A percentile compares a stretch with the other conserved stretches of the same genome.
phyloP scores from a whole-genome alignment of 805 yeast species.

The Saturnispora ahearnii region DNA sequence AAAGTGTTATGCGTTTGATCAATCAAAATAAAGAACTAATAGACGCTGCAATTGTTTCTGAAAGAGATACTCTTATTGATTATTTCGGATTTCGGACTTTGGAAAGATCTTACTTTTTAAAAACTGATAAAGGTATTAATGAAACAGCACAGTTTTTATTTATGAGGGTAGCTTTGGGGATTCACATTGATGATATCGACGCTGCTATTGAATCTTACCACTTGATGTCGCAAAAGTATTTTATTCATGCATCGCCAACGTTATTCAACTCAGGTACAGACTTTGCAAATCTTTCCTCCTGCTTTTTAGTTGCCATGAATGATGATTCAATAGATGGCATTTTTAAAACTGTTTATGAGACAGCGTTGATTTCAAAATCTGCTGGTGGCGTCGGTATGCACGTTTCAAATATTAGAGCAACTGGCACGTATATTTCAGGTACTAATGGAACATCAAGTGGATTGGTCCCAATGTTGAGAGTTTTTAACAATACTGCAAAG shows the following conservation, averaged over 20 bases:
- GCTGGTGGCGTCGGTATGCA: slow-evolving; percentile 96
- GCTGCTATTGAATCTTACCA: slow-evolving; percentile 74
- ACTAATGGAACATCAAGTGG: slow-evolving; percentile 92
- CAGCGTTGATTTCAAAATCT: slow-evolving; percentile 86
- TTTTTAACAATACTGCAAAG: slow-evolving; percentile 90
- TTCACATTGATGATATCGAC: slow-evolving; percentile 62
- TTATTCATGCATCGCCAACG: slow-evolving; percentile 94
- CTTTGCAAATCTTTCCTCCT: slow-evolving; percentile 77
- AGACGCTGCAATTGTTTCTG: slow-evolving; percentile 58
- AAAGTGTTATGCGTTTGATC: slow-evolving; percentile 41
- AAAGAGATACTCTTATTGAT: slow-evolving; percentile 68
- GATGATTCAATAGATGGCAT: slow-evolving; percentile 96
- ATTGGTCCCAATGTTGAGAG: slow-evolving; percentile 91
- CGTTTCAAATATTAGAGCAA: slow-evolving; percentile 75
- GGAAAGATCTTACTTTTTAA: slow-evolving; percentile 74
- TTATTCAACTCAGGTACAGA: slow-evolving; percentile 90
- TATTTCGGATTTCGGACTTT: slow-evolving; percentile 92
- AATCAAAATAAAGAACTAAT: slow-evolving; percentile 48
- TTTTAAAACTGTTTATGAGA: slow-evolving; percentile 75
- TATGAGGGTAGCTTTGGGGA: slow-evolving; percentile 88
- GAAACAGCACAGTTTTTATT: slow-evolving; percentile 91
- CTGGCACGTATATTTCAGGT: slow-evolving; percentile 84
- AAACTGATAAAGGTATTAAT: slow-evolving; percentile 53
- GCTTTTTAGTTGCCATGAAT: slow-evolving; percentile 84
- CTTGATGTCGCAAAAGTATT: slow-evolving; percentile 76